Conservation (phyloP, 2,329 filamentous ascomycete genomes). For the Colletotrichum sp. region DNA sequence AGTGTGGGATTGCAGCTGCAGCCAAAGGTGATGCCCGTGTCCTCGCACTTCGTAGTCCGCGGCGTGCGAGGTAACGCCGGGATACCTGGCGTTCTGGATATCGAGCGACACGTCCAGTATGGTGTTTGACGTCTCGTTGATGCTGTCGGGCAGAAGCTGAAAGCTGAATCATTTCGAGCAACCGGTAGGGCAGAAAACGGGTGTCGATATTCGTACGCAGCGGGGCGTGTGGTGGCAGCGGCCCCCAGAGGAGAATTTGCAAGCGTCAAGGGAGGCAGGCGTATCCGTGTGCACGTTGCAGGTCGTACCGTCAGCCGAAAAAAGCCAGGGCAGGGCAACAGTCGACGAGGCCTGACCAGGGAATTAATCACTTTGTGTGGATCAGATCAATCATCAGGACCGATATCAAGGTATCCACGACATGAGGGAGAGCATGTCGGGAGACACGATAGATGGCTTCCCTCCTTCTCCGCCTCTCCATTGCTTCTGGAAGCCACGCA, state of each 20-base stretch:
- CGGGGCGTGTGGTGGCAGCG: neutral
- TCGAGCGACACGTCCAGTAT: neutral
- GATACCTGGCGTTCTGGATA: neutral
- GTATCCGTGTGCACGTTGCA: neutral
- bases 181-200: neutral
- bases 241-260: neutral
- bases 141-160: neutral
- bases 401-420: neutral
- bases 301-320: neutral
- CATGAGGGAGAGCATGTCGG: neutral
- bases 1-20: neutral
- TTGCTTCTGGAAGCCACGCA: slow-evolving; percentile 18
- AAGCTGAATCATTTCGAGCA: neutral
- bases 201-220: neutral
- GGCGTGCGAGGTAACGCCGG: neutral
- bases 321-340: neutral
- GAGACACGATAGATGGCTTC: neutral
- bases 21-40: neutral
- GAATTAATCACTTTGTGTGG: neutral
- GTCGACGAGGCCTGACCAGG: neutral
- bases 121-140: neutral
- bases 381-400: neutral
- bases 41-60: neutral
- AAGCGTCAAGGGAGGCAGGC: neutral
- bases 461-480: slow-evolving; percentile 6